These are phyloP conservation scores for Dysphania ambrosioides DNA, from an alignment of 148 eudicot genomes.

Conservation along the genomic window DNA sequence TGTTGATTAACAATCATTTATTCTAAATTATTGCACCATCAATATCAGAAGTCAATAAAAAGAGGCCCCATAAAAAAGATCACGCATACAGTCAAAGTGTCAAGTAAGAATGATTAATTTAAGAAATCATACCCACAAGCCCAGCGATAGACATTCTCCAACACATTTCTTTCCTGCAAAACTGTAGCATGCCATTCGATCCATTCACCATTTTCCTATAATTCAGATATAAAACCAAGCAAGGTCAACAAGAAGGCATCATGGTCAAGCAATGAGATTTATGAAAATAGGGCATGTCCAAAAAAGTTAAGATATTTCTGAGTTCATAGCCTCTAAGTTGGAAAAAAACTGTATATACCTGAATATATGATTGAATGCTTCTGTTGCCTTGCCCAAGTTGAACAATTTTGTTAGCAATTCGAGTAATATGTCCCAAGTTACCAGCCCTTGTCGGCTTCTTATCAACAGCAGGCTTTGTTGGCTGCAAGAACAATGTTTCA, in stretches of 20 bases:
- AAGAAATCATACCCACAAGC: conserved; percentile 98
- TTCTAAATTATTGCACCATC: neutral
- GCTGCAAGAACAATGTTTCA: conserved; percentile 48
- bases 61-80: no score
- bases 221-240: conserved; percentile 17
- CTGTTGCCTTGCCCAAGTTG: conserved; percentile 59
- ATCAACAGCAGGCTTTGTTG: conserved; percentile 67
- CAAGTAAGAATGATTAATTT: neutral
- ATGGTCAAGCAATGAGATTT: neutral
- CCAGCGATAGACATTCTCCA: conserved; percentile 88
- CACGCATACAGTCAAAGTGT: neutral
- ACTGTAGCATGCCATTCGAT: conserved; percentile 67
- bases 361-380: conserved; percentile 56
- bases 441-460: conserved; percentile 69
- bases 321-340: neutral
- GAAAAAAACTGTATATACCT: conserved; percentile 43
- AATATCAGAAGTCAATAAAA: neutral
- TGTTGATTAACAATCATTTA: neutral
- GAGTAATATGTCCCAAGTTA: conserved; percentile 80
- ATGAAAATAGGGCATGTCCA: neutral
- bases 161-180: conserved; percentile 67
- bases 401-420: conserved; percentile 79
- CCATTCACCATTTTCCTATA: conserved; percentile 72
- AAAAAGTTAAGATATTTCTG: conserved; percentile 1
- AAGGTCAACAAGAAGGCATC: conserved; percentile 7